Base-by-base conservation (phyloP, 2,329 filamentous ascomycete species). In the Paramyrothecium roridum region DNA sequence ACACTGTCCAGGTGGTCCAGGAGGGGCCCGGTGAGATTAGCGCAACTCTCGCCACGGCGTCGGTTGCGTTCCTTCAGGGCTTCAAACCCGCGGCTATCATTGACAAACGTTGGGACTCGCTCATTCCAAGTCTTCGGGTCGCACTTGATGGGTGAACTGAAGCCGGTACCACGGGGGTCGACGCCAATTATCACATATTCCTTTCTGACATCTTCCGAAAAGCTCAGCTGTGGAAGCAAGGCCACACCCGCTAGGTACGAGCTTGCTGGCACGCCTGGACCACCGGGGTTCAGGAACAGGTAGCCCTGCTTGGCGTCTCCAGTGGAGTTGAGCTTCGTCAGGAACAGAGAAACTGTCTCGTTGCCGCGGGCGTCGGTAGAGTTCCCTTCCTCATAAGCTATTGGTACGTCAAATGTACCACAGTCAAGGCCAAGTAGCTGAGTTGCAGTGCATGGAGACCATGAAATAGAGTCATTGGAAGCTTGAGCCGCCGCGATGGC, bases 121-220 rank as follows among this genome's bases (percentile, higher is more conserved):
- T 61, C 50, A 23, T 65, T 65, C 40, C 56, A 66, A 11, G 61
- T 47, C 7, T 65, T 56, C 1, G 62, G 61, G 22, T 77, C 76
- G 55, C 76, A 78, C 21, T 64, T 69, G 16, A 78, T 66, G 0
- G 67, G 65, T 0, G 71, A 72, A 4, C 75, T 77, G 12, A 70
- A 65, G 20, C 74, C 74, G 3, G 76, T 72, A 0, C 74, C 75
- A 1, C 76, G 69, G 0, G 75, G 74, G 49, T 78, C 76, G 26
- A 77, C 75, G 0, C 74, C 73, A 37, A 78, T 71, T 19, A 78
- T 68, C 40, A 77, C 73, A 56, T 71, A 78, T 37, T 69, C 57
- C 12, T 64, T 57, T 1, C 59, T 37, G 6, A 66, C 48, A 1
- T 62, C 54, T 12, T 50, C 21, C 2, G 57, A 60, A 21, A 65